Evolutionary conservation across 805 yeast genomes (phyloP).

Genomic region (Starmerella cellae): DNA sequence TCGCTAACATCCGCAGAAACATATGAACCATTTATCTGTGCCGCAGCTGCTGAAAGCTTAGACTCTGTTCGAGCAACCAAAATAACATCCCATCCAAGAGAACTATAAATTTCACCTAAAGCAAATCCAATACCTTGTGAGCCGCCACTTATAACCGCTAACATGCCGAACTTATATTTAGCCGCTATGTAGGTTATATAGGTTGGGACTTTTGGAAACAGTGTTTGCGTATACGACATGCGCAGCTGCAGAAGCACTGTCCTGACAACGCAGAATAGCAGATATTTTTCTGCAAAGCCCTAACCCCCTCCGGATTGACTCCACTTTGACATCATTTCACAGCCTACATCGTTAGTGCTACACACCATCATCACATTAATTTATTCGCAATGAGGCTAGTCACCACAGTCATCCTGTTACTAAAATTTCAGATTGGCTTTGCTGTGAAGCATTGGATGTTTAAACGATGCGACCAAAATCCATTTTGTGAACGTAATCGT

Average conservation of each 20-base stretch:
- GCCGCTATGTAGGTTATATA: too few species aligned
- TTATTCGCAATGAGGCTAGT: not conserved
- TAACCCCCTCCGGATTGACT: too few species aligned
- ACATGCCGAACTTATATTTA: too few species aligned
- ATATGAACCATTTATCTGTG: slow-evolving; percentile 34
- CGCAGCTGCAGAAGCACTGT: too few species aligned
- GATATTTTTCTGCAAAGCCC: too few species aligned
- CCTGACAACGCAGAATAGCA: too few species aligned
- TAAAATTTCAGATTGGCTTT: slow-evolving; percentile 7
- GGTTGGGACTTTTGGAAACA: too few species aligned
- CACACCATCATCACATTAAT: too few species aligned
- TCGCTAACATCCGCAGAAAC: slow-evolving; percentile 52
- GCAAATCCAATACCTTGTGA: slow-evolving; percentile 89
- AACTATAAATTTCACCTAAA: slow-evolving; percentile 46
- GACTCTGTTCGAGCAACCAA: slow-evolving; percentile 65
- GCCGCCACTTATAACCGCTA: slow-evolving; percentile 77
- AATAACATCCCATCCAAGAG: slow-evolving; percentile 48
- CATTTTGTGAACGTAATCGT: slow-evolving; percentile 73
- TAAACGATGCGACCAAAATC: slow-evolving; percentile 65
- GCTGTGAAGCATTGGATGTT: slow-evolving; percentile 34
- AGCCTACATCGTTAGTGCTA: too few species aligned
- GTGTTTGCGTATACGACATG: too few species aligned
- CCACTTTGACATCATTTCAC: too few species aligned
- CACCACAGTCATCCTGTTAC: not conserved
- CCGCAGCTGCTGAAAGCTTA: slow-evolving; percentile 41